phyloP scores from a whole-genome alignment of 805 yeast genomes.

The Kazachstania psychrophila region DNA sequence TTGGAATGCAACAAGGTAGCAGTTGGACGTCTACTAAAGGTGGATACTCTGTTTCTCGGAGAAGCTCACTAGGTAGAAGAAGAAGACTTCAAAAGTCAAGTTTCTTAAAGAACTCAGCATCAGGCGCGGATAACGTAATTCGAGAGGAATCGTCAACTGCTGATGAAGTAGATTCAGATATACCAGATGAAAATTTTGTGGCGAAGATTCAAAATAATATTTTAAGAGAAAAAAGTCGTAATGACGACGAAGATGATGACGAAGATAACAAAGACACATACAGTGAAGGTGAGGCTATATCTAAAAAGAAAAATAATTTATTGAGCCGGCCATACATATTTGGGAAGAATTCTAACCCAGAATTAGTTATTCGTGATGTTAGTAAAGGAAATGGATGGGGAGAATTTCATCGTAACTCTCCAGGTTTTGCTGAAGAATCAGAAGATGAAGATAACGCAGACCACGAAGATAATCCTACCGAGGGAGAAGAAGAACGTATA shows the following conservation, averaged over 20 bases:
- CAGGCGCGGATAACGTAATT: conserved; percentile 22
- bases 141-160: conserved; percentile 24
- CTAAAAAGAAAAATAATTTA: neutral
- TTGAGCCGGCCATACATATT: neutral
- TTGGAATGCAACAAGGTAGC: conserved; percentile 12
- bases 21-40: conserved; percentile 8
- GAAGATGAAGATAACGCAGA: conserved; percentile 24
- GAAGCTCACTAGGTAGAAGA: conserved; percentile 8
- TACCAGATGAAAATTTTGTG: conserved; percentile 1
- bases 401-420: conserved; percentile 9
- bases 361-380: conserved; percentile 5
- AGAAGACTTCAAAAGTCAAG: conserved; percentile 21
- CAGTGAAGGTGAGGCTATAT: conserved; percentile 3
- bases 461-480: conserved; percentile 18
- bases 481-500: conserved; percentile 4
- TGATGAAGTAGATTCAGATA: conserved; percentile 5
- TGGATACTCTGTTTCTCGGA: conserved; percentile 9
- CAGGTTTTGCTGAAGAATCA: conserved; percentile 8
- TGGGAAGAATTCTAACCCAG: neutral
- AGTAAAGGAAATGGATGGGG: conserved; percentile 21
- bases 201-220: conserved; percentile 1
- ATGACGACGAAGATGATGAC: neutral
- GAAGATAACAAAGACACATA: conserved; percentile 6
- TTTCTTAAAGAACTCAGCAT: conserved; percentile 11
- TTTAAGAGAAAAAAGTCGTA: conserved; percentile 4